Base-by-base conservation (phyloP, 73 alveolate genomes). In the Paramecium tetraurelia region DNA sequence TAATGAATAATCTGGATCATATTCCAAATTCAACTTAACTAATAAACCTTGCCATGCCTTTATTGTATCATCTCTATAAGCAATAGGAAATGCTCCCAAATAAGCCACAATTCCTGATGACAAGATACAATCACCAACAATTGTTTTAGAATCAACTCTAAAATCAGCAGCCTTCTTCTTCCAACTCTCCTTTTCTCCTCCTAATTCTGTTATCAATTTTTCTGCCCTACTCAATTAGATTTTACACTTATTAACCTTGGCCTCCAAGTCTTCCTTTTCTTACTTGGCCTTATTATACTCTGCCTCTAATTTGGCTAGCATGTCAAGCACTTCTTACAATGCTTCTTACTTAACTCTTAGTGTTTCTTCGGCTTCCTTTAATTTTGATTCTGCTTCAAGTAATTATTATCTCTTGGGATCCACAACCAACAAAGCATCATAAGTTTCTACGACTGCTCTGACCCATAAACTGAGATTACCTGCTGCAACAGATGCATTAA, bases 21-120 rank as follows among this genome's bases (percentile, higher is more conserved):
- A 58, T 76, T 84, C 87, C 85, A 95, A 93, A 36, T 94, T 57
- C 63, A 94, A 96, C 48, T 90, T 83, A 29, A 24, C 75, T 14
- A 96, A 87, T 93, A 96, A 71, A 18, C 89, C 92, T 36, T 94
- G 92, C 99, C 99, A 99, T 76, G 93, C 95, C 76, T 93, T 95
- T 53, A 98, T 96, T 14, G 99, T 95, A 84, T 98, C 99, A 35
- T 96, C 96, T 95, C 99, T 97, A 95, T 99, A 98, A 14, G 97
- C 94, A 57, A 95, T 92, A 10, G 99, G 95, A 95, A 99, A 99
- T 9, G 99, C 99, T 44, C 99, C 99, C 43, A 99, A 95, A 94
- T 99, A 99, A 43, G 99, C 99, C 58, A 98, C 97, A 89, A 98
- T 97, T 44, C 99, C 99, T 24, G 99, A 96, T 35, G 99, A 96